These are phyloP conservation scores for Blastocystis sp. DNA, from an alignment of 352 stramenopile species.

Conservation along the genomic window DNA sequence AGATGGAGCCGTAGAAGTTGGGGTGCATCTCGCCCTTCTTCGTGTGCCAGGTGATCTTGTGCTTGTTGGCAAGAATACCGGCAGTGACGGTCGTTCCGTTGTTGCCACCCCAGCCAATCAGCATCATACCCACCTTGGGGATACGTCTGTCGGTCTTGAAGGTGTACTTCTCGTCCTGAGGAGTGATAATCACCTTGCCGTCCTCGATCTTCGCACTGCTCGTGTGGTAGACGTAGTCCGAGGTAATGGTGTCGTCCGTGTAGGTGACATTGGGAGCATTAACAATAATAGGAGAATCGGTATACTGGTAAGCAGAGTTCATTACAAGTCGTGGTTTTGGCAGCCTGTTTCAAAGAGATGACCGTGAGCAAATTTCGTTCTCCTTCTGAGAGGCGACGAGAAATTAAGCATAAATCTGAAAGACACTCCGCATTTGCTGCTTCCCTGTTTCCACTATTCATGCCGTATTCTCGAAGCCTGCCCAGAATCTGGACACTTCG, in stretches of 20 bases:
- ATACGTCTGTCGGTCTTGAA: constrained; percentile 94
- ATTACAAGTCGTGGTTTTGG: constrained; percentile 69
- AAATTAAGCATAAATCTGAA: constrained; percentile 59
- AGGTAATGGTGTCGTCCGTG: constrained; percentile 89
- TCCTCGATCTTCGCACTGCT: constrained; percentile 75
- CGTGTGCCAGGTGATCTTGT: constrained; percentile 88
- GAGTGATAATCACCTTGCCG: constrained; percentile 84
- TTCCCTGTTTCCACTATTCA: constrained; percentile 9
- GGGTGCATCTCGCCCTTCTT: constrained; percentile 87
- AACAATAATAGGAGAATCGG: constrained; percentile 80
- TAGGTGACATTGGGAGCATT: constrained; percentile 92
- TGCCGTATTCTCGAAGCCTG: neutral
- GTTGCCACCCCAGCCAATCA: constrained; percentile 96
- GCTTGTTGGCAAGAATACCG: constrained; percentile 93
- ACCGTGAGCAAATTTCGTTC: constrained; percentile 60
- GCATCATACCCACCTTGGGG: constrained; percentile 88
- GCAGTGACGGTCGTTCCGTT: constrained; percentile 91
- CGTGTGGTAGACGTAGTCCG: constrained; percentile 89
- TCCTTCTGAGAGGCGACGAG: constrained; percentile 52
- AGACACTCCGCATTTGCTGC: neutral
- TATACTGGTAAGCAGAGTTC: constrained; percentile 67
- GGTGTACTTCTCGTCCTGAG: constrained; percentile 86
- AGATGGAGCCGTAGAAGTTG: constrained; percentile 96
- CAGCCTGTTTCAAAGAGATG: constrained; percentile 70
- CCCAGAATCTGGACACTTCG: neutral